Evolutionary conservation across 768 basidiomycete species (phyloP), one percentile per base, ranked within the genome.

Genomic region (Boletus sp.): DNA sequence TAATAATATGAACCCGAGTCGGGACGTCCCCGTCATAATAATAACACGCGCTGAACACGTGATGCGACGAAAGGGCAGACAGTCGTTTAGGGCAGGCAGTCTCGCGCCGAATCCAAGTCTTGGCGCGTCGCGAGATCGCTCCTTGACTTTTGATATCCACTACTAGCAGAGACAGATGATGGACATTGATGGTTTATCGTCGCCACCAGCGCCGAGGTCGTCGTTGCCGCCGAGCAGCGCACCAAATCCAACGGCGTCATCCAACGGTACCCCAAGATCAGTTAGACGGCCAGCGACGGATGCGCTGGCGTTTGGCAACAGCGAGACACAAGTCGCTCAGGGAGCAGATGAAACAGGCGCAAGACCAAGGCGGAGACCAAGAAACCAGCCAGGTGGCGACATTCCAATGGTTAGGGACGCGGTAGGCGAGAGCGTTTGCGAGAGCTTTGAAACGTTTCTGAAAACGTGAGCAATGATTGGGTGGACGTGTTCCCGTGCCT

Each of bases 371-470:
- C 77, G 79, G 51, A 75, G 76, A 48, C 65, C 69, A 1, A 70
- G 70, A 34, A 65, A 67, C 25, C 75, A 75, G 54, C 74, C 72
- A 10, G 80, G 80, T 50, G 80, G 74, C 5, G 90, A 94, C 63
- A 81, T 97, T 0, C 90, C 94, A 3, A 75, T 91, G 47, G 94
- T 98, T 2, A 87, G 86, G 63, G 97, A 98, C 72, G 86, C 90
- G 32, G 96, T 98, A 19, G 96, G 96, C 50, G 95, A 98, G 75
- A 92, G 90, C 63, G 92, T 98, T 5, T 85, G 88, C 52, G 90
- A 95, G 64, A 86, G 87, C 64, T 98, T 98, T 65, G 89, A 93
- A 69, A 82, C 83, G 2, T 98, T 99, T 73, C 72, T 98, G 50
- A 89, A 91, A 75, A 87, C 85, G 97, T 98, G 68, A 51, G 88